A percentile compares a stretch with the other conserved stretches of the same genome.
phyloP scores from a whole-genome alignment of 352 stramenopile genomes.

The Halophytophthora polymorphica region DNA sequence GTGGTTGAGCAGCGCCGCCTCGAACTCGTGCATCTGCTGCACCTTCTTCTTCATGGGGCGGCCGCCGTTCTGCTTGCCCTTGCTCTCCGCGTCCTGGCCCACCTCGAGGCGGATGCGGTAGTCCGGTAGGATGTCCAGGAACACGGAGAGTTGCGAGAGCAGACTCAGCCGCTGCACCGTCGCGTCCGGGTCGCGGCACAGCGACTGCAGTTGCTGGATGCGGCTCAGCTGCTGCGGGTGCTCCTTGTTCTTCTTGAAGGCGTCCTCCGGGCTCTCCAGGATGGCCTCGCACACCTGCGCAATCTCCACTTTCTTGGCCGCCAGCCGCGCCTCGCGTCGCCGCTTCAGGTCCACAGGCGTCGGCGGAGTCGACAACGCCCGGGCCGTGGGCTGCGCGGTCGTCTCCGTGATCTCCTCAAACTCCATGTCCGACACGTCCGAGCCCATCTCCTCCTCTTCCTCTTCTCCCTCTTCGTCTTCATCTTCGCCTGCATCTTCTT shows the following conservation, averaged over 20 bases:
- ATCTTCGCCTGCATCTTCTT: slow-evolving; percentile 34
- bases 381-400: slow-evolving; percentile 5
- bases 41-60: slow-evolving; percentile 85
- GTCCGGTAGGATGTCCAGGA: slow-evolving; percentile 93
- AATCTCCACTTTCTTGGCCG: slow-evolving; percentile 87
- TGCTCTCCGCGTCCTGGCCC: slow-evolving; percentile 73
- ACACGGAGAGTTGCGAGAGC: slow-evolving; percentile 93
- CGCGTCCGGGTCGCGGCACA: slow-evolving; percentile 68
- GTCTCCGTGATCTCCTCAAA: slow-evolving; percentile 66
- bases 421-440: slow-evolving; percentile 79
- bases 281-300: slow-evolving; percentile 89
- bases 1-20: slow-evolving; percentile 68
- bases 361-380: slow-evolving; percentile 12
- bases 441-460: slow-evolving; percentile 44
- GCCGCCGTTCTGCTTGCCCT: slow-evolving; percentile 82
- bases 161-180: slow-evolving; percentile 87
- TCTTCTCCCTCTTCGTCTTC: slow-evolving; percentile 39
- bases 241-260: slow-evolving; percentile 86
- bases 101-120: slow-evolving; percentile 93
- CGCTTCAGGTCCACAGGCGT: slow-evolving; percentile 57
- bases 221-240: slow-evolving; percentile 78
- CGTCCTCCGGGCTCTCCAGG: slow-evolving; percentile 80
- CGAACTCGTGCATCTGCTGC: slow-evolving; percentile 84
- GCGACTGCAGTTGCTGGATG: slow-evolving; percentile 68
- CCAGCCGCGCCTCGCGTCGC: slow-evolving; percentile 66